Percentiles rank a stretch among this genome's conserved stretches.
Conservation (phyloP, 345 rosid species). For the Raphanus raphanistrum region DNA sequence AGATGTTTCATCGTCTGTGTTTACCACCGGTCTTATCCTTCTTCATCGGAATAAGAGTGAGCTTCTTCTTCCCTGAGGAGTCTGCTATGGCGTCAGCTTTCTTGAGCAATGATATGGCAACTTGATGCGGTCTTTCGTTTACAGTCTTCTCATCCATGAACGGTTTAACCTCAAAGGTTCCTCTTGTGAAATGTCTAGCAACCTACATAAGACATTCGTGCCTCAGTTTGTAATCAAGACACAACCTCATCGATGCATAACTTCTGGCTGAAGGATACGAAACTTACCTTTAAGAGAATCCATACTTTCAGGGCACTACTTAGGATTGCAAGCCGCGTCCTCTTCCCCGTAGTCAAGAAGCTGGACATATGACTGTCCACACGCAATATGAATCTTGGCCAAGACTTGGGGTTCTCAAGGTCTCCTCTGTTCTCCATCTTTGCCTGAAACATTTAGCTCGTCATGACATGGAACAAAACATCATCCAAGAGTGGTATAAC, state of each 20-base stretch:
- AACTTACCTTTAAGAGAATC: constrained; percentile 82
- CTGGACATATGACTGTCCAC: constrained; percentile 86
- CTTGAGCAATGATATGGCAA: constrained; percentile 58
- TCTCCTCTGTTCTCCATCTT: constrained; percentile 57
- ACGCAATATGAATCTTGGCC: constrained; percentile 82
- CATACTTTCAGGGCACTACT: constrained; percentile 95
- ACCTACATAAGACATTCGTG: constrained; percentile 49
- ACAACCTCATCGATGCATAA: constrained; percentile 3
- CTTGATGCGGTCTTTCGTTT: constrained; percentile 55
- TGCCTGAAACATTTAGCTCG: constrained; percentile 48
- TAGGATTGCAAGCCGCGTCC: constrained; percentile 75
- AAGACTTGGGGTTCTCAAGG: constrained; percentile 70
- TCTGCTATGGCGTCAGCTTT: constrained; percentile 55
- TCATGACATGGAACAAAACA: constrained; percentile 16
- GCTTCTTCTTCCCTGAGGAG: constrained; percentile 64
- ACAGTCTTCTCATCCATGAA: constrained; percentile 57
- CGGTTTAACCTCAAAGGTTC: constrained; percentile 78
- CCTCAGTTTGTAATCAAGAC: neutral
- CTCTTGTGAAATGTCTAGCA: constrained; percentile 79
- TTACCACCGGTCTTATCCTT: constrained; percentile 51
- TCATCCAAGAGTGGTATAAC: neutral
- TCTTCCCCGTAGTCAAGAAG: constrained; percentile 82
- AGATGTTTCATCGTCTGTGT: constrained; percentile 33
- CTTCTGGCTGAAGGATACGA: neutral
- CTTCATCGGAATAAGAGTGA: constrained; percentile 72